phyloP scores from a whole-genome alignment of 2,329 filamentous ascomycete genomes.

The Fusarium sp. region DNA sequence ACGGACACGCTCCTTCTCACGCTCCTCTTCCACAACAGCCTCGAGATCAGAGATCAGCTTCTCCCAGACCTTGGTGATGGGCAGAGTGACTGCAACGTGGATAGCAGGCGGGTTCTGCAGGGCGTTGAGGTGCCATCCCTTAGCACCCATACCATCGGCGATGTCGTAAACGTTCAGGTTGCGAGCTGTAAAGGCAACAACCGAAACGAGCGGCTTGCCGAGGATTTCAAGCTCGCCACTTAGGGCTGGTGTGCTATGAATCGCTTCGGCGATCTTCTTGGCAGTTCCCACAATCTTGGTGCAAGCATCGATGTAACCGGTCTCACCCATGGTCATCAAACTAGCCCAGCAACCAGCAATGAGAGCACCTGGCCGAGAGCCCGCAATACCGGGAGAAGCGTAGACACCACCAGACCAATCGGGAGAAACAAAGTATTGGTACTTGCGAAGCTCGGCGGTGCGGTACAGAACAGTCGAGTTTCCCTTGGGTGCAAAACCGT shows the following conservation, averaged over 20 bases:
- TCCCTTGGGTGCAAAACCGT: conserved; percentile 97
- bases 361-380: conserved; percentile 90
- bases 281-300: conserved; percentile 88
- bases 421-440: conserved; percentile 96
- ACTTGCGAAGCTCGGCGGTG: conserved; percentile 80
- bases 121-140: conserved; percentile 96
- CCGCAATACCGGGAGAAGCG: conserved; percentile 91
- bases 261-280: conserved; percentile 84
- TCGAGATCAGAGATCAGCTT: conserved; percentile 81
- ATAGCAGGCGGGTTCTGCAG: conserved; percentile 93
- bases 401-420: conserved; percentile 98
- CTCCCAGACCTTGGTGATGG: conserved; percentile 86
- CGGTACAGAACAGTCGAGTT: conserved; percentile 96
- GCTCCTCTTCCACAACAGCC: conserved; percentile 77
- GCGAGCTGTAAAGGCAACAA: conserved; percentile 88
- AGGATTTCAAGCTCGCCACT: conserved; percentile 82
- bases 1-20: conserved; percentile 83
- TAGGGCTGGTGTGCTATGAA: conserved; percentile 78
- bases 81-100: conserved; percentile 93
- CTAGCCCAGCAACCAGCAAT: conserved; percentile 97
- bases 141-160: conserved; percentile 85
- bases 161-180: conserved; percentile 95
- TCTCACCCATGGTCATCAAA: conserved; percentile 89
- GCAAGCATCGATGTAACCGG: conserved; percentile 89
- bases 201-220: conserved; percentile 88